Base-by-base conservation (phyloP, 345 rosid species). In the Hibiscus syriacus region DNA sequence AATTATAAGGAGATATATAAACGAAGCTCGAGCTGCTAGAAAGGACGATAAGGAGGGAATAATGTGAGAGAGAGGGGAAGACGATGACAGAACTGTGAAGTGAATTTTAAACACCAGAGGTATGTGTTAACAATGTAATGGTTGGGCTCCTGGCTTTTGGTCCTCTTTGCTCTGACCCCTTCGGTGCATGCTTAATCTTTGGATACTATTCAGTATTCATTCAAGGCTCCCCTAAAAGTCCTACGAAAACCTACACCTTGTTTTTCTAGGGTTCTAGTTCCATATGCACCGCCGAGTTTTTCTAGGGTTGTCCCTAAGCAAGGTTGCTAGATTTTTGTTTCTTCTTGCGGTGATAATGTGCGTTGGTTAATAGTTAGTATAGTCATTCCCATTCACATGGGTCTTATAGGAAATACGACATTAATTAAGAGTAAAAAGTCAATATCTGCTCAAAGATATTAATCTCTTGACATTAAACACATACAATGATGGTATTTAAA, bases 101-200 rank as follows among this genome's bases (percentile, higher is more conserved):
- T 43, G 19, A 62, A 41, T 12, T 34, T 23, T 23, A 43, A 41
- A 25, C 39, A 26, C n/a, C 55, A 45, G 39, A 64, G 20, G 39
- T 55, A 39, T 48, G 71, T 55, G 71, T 55, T 64, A 67, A 5
- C 52, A 38, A 67, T 23, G 23, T 16, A 67, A 67, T 52, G 60
- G 60, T 19, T 54, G 50, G 25, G 1, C 19, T 45, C 55, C 26
- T 5, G 25, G 39, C 41, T 48, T 46, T 46, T 2, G 68, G 41
- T 7, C 27, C 26, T 27, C 56, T 52, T 19, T 20, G 26, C 29
- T 22, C 29, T 22, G 29, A 11, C 29, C 10, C 39, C 3, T 53
- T 11, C 29, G 11, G 23, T 53, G 6, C 57, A 53, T 53, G 57
- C 56, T 22, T 6, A 52, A 4, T 2, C 39, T 36, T 39, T 61